Base-by-base conservation (phyloP, 2,329 filamentous ascomycete species). In the Ceratocystis cubensis region DNA sequence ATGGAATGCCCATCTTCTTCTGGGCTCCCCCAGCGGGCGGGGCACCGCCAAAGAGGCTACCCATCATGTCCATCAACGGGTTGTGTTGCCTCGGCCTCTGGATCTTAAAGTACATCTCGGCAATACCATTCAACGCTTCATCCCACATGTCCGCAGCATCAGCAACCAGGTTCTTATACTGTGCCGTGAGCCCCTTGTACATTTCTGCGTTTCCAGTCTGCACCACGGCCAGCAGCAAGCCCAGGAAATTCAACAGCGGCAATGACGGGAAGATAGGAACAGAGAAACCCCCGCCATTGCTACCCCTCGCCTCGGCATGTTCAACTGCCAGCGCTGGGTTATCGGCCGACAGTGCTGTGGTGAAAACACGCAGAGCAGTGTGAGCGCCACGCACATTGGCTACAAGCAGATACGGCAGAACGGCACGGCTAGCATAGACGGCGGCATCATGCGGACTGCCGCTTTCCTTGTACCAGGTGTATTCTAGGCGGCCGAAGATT, bases 31-130 rank as follows among this genome's bases (percentile, higher is more conserved):
- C 61, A 25, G 56, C 17, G 73, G 71, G n/a, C 30, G 62, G 45
- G 8, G 45, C 65, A 22, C 91, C 91, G 62, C 92, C 92, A 73
- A 99, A 89, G 81, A 99, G 84, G 69, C 86, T 92, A 61, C 91
- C 92, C 89, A 99, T 95, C 92, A 99, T 97, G 74, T 99, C 94
- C 76, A 97, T 85, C 75, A 99, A 79, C 2, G 92, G 92, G 75
- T 97, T 97, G 70, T 87, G 88, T 78, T 96, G 91, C 72, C 88
- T 83, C 61, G 92, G 93, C 73, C 91, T 87, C 78, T 86, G 84
- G 74, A 99, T 95, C 45, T 86, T 86, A 77, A 99, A 99, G 79
- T 97, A 99, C 84, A 96, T 92, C 78, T 99, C 93, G 62, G 88
- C 93, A 72, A 99, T 87, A 75, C 90, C 86, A 71, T 91, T 88